Evolutionary conservation across 805 yeast genomes (phyloP).

Genomic region (Zygosaccharomyces bailii): DNA sequence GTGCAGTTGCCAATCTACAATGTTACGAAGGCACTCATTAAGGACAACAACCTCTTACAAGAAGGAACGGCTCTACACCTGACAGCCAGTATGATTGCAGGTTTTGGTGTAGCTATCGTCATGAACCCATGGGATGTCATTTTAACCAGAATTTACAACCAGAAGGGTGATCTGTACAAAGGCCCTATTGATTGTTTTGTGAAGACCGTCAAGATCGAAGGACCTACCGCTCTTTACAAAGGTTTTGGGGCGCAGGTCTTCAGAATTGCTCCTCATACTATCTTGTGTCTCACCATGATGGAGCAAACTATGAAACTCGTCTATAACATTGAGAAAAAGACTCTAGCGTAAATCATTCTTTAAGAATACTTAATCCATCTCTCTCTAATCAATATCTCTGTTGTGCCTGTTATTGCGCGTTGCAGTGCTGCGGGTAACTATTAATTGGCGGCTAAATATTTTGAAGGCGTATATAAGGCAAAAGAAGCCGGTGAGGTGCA

Average conservation of each 20-base stretch:
- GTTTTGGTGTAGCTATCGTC: constrained; percentile 87
- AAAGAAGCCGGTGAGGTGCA: too few relatives aligned
- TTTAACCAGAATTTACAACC: constrained; percentile 91
- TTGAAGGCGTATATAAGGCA: constrained; percentile 3
- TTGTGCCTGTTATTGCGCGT: background rate
- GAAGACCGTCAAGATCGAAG: constrained; percentile 81
- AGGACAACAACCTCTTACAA: constrained; percentile 47
- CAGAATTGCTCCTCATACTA: constrained; percentile 93
- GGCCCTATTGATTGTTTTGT: constrained; percentile 87
- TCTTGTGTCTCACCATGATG: constrained; percentile 86
- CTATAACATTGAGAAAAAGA: constrained; percentile 35
- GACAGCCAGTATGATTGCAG: constrained; percentile 70
- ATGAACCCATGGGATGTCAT: constrained; percentile 99
- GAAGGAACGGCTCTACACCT: constrained; percentile 73
- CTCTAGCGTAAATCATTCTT: background rate
- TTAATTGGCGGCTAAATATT: constrained; percentile 4
- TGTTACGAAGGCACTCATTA: constrained; percentile 62
- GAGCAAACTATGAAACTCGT: constrained; percentile 81
- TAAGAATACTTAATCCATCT: background rate
- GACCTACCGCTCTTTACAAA: constrained; percentile 83
- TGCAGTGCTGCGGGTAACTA: background rate
- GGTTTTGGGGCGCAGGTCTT: constrained; percentile 92
- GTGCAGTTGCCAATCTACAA: constrained; percentile 92
- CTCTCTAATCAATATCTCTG: background rate
- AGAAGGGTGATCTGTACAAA: constrained; percentile 77